Evolutionary conservation across 75 land plant species (phyloP).

Genomic region (Cryptomeria japonica): DNA sequence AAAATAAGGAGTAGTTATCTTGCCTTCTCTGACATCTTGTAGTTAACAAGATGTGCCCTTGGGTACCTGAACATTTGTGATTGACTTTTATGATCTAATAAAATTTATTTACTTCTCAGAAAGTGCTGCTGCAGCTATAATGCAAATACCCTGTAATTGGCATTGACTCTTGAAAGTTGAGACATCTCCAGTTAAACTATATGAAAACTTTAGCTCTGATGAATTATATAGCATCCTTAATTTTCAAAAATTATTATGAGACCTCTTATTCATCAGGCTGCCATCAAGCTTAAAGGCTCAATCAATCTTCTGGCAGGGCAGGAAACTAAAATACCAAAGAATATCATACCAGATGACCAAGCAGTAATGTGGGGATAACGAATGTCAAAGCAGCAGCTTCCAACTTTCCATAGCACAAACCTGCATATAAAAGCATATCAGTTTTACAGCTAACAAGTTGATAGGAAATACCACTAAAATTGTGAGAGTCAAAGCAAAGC

Average conservation of each 20-base stretch:
- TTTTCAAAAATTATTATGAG: neutral
- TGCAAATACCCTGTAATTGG: neutral
- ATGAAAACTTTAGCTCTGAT: neutral
- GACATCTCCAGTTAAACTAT: neutral
- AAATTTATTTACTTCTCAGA: neutral
- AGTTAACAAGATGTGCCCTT: neutral
- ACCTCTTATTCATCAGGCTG: neutral
- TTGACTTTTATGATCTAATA: neutral
- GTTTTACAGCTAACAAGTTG: neutral
- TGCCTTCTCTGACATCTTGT: neutral
- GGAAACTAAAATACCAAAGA: conserved; percentile 11
- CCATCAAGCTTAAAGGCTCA: neutral
- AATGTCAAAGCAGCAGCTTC: conserved; percentile 91
- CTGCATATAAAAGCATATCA: conserved; percentile 31
- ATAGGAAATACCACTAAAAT: neutral
- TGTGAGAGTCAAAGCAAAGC: neutral
- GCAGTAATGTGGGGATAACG: conserved; percentile 81
- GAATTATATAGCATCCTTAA: neutral
- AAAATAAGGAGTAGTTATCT: neutral
- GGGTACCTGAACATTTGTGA: neutral
- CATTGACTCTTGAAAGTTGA: neutral
- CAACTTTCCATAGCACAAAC: conserved; percentile 96
- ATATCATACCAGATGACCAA: conserved; percentile 86
- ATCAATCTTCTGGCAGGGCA: neutral
- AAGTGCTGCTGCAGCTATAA: neutral